Conservation (phyloP, 2,329 filamentous ascomycete genomes). For the Aspergillus japonicus region DNA sequence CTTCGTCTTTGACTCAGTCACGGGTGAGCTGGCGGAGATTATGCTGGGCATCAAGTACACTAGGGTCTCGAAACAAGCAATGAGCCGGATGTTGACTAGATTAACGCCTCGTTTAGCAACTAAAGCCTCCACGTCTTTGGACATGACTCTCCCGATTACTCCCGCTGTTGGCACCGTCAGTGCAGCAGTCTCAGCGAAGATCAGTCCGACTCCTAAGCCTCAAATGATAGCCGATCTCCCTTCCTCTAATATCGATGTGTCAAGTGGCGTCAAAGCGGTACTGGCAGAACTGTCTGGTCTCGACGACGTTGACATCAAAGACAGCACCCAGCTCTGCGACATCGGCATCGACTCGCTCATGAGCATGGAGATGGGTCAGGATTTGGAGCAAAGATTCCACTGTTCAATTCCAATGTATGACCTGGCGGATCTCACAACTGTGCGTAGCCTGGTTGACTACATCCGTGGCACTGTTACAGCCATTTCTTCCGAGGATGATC, state of each 20-base stretch:
- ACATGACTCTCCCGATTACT: too few species aligned
- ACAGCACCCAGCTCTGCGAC: conserved; percentile 40
- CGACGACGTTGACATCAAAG: conserved; percentile 37
- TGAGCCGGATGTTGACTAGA: conserved; percentile 15
- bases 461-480: conserved; percentile 7
- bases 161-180: not conserved
- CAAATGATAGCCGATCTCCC: not conserved
- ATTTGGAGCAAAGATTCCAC: conserved; percentile 42
- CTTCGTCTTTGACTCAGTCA: conserved; percentile 30
- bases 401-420: conserved; percentile 26
- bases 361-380: conserved; percentile 48
- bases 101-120: not conserved
- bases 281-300: conserved; percentile 4
- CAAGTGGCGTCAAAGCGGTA: not conserved
- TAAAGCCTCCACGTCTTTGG: not conserved
- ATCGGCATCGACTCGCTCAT: conserved; percentile 27
- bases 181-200: not conserved
- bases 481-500: not conserved
- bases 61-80: conserved; percentile 18
- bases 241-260: not conserved
- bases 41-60: conserved; percentile 31
- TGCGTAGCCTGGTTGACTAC: conserved; percentile 27
- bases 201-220: not conserved
- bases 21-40: conserved; percentile 22
- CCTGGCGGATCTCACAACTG: conserved; percentile 27